These are phyloP conservation scores for Dictyostelium gargantuum DNA, from an alignment of 208 protist genomes.

Conservation along the genomic window DNA sequence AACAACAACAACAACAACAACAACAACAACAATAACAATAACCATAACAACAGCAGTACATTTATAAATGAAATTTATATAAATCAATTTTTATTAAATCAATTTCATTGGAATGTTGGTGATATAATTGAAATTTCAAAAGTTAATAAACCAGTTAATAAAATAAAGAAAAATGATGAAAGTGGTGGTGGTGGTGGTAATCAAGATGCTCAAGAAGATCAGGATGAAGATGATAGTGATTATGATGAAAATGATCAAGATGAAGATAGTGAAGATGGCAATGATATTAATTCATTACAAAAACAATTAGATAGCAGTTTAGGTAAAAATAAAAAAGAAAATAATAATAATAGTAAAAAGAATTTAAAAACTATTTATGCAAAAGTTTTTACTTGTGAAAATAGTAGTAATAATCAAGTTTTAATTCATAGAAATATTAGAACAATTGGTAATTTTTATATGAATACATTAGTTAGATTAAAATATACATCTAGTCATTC, in stretches of 20 bases:
- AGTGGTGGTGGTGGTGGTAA: not conserved
- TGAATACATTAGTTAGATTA: slow-evolving; percentile 10
- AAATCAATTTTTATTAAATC: not conserved
- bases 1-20: not conserved
- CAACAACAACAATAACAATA: not conserved
- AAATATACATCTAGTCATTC: not conserved
- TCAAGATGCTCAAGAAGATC: not conserved
- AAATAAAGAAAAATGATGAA: not conserved
- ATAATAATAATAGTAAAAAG: not conserved
- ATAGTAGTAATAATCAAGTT: not conserved
- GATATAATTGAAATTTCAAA: slow-evolving; percentile 49
- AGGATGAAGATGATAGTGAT: not conserved
- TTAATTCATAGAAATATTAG: slow-evolving; percentile 13
- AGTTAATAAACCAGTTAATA: not conserved
- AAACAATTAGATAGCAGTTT: not conserved
- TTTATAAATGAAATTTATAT: slow-evolving; percentile 14
- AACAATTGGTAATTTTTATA: not conserved
- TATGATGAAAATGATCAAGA: not conserved
- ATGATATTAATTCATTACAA: not conserved
- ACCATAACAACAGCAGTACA: not conserved
- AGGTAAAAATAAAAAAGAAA: not conserved
- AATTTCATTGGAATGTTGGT: slow-evolving; percentile 34
- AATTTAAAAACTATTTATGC: slow-evolving; percentile 2
- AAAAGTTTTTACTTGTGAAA: not conserved
- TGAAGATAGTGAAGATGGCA: not conserved